Conservation (phyloP, 192 early-diverging fungal species). For the Nowakowskiella sp. region DNA sequence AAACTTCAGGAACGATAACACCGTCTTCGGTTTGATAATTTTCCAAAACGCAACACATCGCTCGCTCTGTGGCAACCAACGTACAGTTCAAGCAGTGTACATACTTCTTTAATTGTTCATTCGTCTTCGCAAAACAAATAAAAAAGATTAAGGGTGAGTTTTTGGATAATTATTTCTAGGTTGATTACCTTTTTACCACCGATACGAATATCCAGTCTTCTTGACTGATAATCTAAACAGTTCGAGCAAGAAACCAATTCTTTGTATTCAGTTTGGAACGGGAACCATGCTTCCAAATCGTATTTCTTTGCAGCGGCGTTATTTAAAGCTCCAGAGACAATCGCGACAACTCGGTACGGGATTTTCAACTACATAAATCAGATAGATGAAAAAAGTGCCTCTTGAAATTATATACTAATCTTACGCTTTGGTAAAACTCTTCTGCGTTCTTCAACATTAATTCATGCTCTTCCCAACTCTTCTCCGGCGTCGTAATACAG, state of each 20-base stretch:
- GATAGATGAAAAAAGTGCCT: too few relatives aligned
- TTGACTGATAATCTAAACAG: constrained; percentile 98
- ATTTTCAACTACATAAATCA: constrained; percentile 64
- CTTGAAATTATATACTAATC: constrained; percentile 10
- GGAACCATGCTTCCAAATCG: constrained; percentile 99
- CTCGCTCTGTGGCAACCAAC: constrained; percentile 88
- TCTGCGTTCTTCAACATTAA: constrained; percentile 87
- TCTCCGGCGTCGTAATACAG: constrained; percentile 89
- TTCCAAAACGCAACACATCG: constrained; percentile 91
- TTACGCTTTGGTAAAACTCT: constrained; percentile 80
- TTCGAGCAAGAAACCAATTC: constrained; percentile 98
- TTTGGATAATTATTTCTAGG: background rate
- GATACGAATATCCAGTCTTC: constrained; percentile 88
- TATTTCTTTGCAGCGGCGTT: constrained; percentile 99
- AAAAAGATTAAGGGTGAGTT: constrained; percentile 4
- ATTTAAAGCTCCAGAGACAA: constrained; percentile 96
- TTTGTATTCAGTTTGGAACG: constrained; percentile 95
- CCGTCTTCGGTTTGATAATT: constrained; percentile 90
- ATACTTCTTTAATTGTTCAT: constrained; percentile 87
- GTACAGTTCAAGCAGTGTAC: constrained; percentile 98
- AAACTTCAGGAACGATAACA: constrained; percentile 72
- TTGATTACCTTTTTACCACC: constrained; percentile 78
- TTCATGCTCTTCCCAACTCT: constrained; percentile 98
- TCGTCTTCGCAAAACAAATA: constrained; percentile 41
- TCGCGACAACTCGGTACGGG: constrained; percentile 89